These are phyloP conservation scores for Penicillium sp. DNA, from an alignment of 2,329 filamentous ascomycete species.

Conservation along the genomic window DNA sequence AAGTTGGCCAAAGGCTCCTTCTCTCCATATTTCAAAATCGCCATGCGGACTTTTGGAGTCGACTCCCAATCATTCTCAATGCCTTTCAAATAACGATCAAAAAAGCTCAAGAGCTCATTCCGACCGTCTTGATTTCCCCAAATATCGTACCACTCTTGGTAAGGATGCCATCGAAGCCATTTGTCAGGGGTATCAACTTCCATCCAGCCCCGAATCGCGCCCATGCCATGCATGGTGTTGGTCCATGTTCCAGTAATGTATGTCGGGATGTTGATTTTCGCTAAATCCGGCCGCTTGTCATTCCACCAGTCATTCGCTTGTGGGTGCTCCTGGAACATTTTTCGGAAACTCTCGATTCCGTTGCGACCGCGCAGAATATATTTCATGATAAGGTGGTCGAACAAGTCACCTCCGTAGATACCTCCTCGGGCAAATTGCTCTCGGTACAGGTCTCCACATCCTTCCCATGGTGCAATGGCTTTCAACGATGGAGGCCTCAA, in stretches of 20 bases:
- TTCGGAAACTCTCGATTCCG: conserved; percentile 44
- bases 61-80: conserved; percentile 51
- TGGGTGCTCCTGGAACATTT: conserved; percentile 45
- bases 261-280: conserved; percentile 36
- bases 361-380: conserved; percentile 38
- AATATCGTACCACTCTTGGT: conserved; percentile 52
- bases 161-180: conserved; percentile 46
- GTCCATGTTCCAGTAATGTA: conserved; percentile 40
- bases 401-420: conserved; percentile 39
- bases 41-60: conserved; percentile 49
- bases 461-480: conserved; percentile 52
- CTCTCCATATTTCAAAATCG: conserved; percentile 42
- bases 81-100: conserved; percentile 50
- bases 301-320: conserved; percentile 40
- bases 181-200: conserved; percentile 43
- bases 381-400: conserved; percentile 43
- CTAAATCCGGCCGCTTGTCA: conserved; percentile 41
- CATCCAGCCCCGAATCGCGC: conserved; percentile 41
- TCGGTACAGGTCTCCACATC: conserved; percentile 49
- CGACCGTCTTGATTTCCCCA: conserved; percentile 37
- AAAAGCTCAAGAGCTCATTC: conserved; percentile 47
- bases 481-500: conserved; percentile 45
- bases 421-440: conserved; percentile 51
- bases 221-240: conserved; percentile 39
- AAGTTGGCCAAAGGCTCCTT: conserved; percentile 32